phyloP scores from a whole-genome alignment of 192 early-diverging fungal species.

The Backusella tarrabulga region DNA sequence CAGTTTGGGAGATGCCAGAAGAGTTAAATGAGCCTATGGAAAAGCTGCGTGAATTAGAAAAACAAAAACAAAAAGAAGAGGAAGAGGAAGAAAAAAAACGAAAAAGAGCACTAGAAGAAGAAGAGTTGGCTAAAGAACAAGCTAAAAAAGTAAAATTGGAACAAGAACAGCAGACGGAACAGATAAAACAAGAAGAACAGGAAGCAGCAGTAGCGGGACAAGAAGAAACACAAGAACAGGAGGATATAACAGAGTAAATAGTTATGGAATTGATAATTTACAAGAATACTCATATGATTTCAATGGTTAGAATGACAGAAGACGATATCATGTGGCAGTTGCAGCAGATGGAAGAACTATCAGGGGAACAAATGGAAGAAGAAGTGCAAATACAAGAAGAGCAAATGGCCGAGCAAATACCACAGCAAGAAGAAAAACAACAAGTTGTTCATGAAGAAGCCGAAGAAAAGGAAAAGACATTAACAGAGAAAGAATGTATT shows the following conservation, averaged over 20 bases:
- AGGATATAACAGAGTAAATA: conserved; percentile 36
- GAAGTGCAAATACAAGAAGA: conserved; percentile 16
- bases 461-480: conserved; percentile 20
- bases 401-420: conserved; percentile 13
- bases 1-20: conserved; percentile 61
- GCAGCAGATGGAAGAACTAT: conserved; percentile 41
- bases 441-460: not conserved
- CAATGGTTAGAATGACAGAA: conserved; percentile 50
- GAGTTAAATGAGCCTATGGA: conserved; percentile 31
- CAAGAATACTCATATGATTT: not conserved
- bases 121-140: conserved; percentile 22
- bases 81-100: not conserved
- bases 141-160: not conserved
- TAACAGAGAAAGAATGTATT: conserved; percentile 38
- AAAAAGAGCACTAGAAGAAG: not conserved
- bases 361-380: conserved; percentile 10
- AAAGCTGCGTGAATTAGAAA: conserved; percentile 30
- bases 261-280: not conserved
- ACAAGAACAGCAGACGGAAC: not conserved
- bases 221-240: conserved; percentile 8
- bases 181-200: conserved; percentile 29
- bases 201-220: not conserved
- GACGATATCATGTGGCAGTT: conserved; percentile 64
- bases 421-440: conserved; percentile 30
- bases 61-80: conserved; percentile 34